These are phyloP conservation scores for Colletotrichum magnum DNA, from an alignment of 2,329 filamentous ascomycete genomes.

Conservation along the genomic window DNA sequence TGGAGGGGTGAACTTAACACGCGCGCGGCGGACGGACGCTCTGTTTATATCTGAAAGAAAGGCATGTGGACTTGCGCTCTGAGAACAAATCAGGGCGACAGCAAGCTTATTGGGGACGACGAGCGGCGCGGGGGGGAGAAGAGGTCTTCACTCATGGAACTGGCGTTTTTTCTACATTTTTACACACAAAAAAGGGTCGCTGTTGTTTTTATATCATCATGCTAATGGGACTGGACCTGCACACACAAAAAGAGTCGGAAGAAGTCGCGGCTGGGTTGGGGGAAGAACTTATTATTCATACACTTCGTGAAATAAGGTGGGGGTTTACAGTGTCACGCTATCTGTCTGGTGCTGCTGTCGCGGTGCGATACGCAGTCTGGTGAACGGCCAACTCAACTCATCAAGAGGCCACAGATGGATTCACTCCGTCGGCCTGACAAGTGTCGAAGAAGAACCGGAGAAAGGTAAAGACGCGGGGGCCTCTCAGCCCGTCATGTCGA, in stretches of 20 bases:
- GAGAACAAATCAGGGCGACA: background rate
- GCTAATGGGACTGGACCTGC: background rate
- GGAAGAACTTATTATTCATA: slow-evolving; percentile 21
- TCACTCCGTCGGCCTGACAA: background rate
- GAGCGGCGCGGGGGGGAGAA: background rate
- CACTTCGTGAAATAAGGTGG: slow-evolving; percentile 21
- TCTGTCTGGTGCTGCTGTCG: background rate
- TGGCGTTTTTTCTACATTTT: slow-evolving; percentile 26
- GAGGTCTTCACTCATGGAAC: slow-evolving; percentile 21
- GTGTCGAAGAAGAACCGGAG: background rate
- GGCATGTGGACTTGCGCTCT: background rate
- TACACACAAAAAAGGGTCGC: slow-evolving; percentile 9
- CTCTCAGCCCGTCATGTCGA: slow-evolving; percentile 70
- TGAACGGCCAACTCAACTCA: background rate
- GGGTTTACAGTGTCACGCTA: background rate
- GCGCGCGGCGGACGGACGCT: background rate
- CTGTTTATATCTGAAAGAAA: slow-evolving; percentile 8
- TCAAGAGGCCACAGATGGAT: background rate
- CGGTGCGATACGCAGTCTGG: too few relatives aligned
- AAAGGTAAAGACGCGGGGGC: background rate
- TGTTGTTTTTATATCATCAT: background rate
- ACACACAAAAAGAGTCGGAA: background rate
- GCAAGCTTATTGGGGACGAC: background rate
- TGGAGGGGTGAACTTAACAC: slow-evolving; percentile 69
- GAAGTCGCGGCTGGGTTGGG: background rate